Percentiles rank a stretch among this genome's conserved stretches.
Conservation (phyloP, 2,329 filamentous ascomycete genomes). For the Amylocarpus encephaloides region DNA sequence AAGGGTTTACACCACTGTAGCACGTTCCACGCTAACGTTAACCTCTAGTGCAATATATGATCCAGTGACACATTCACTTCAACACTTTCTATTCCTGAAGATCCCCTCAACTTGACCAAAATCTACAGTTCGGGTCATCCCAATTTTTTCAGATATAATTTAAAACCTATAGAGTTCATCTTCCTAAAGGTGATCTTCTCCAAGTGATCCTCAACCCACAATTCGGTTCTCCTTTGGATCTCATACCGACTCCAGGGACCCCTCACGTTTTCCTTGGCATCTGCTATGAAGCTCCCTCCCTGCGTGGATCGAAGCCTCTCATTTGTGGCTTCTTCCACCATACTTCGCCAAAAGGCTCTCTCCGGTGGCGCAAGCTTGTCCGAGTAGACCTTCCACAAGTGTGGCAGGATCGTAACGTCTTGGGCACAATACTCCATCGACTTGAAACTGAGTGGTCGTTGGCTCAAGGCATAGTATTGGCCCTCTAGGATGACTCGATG, state of each 20-base stretch:
- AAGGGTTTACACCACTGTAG: too few species aligned
- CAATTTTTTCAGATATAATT: too few species aligned
- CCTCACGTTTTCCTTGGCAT: background rate
- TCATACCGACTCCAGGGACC: background rate
- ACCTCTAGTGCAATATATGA: too few species aligned
- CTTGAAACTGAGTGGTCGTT: background rate
- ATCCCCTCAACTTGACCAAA: too few species aligned
- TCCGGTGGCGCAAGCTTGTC: background rate
- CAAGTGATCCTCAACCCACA: background rate
- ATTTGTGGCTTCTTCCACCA: background rate
- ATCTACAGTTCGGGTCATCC: too few species aligned
- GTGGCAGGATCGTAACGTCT: background rate
- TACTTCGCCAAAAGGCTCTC: background rate
- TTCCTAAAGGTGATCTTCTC: background rate
- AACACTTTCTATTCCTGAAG: too few species aligned
- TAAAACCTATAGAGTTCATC: too few species aligned
- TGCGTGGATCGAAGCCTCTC: background rate
- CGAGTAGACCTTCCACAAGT: background rate
- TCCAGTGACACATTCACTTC: too few species aligned
- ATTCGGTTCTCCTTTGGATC: background rate
- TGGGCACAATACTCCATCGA: background rate
- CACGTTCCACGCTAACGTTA: too few species aligned
- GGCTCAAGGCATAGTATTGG: background rate
- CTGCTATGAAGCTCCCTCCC: background rate
- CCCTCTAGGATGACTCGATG: background rate